Base-by-base conservation (phyloP, 208 protist species). In the Crithidia bombi region DNA sequence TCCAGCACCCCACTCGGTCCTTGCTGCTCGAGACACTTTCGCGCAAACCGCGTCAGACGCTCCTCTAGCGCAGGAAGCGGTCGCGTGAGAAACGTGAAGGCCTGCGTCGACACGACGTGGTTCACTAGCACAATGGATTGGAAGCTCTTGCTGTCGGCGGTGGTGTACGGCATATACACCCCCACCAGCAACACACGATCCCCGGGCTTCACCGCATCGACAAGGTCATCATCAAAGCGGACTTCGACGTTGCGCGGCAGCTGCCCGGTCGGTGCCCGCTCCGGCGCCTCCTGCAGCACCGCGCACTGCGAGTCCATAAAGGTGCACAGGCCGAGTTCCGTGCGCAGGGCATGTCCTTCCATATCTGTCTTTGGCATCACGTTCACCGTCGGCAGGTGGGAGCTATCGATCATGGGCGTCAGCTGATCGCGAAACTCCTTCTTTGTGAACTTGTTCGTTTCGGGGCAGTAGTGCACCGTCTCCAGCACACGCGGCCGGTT, bases 181-280 rank as follows among this genome's bases (percentile, higher is more conserved):
- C 98, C 98, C 9, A 96, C 74, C 1, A 99, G 69, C 58, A 91
- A 73, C 11, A 99, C 89, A 39, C 98, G 92, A 76, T 99, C 98
- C 23, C 98, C 98, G 3, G 97, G 95, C 79, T 99, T 99, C 17
- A 96, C 91, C n/a, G 28, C 41, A 71, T 99, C 98, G 9, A 99
- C 98, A 6, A 99, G 90, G 75, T 99, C 98, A 74, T 98, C 90
- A 63, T 98, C 94, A 30, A 99, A 87, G 43, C 99, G 79, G 21
- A 99, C 81, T 58, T 99, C 98, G n/a, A 99, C 90, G 11, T 91
- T 98, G 44, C 98, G 90, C 11, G 98, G 98, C 39, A 99, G 89
- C 82, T 99, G 98, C 25, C 99, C 99, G 0, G 98, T 93, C 33
- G 99, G 98, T 7, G 98, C 96, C 5, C 88, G 73, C 85, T 99